Evolutionary conservation across 352 stramenopile species (phyloP).

Genomic region (Albugo candida): DNA sequence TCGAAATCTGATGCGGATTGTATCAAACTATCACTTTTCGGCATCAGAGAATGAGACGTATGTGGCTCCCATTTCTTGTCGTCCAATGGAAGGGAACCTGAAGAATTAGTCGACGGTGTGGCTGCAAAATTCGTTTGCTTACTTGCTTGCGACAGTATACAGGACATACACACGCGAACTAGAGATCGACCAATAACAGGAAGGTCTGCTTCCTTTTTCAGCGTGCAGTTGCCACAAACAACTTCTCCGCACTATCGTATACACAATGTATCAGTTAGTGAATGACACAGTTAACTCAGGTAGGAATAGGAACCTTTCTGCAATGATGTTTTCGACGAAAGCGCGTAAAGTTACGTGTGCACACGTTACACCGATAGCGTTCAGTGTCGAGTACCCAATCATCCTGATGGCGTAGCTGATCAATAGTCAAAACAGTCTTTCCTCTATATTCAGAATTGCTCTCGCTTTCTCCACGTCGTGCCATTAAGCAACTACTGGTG

Average conservation of each 20-base stretch:
- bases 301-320: conserved; percentile 1
- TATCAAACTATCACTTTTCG: conserved; percentile 54
- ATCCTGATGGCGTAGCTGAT: conserved; percentile 5
- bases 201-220: conserved; percentile 7
- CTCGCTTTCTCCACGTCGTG: too few species aligned
- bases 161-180: conserved; percentile 8
- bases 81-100: conserved; percentile 1
- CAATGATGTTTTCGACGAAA: conserved; percentile 11
- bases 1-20: conserved; percentile 64
- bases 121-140: conserved; percentile 7
- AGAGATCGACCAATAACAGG: conserved; percentile 4
- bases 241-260: conserved; percentile 8
- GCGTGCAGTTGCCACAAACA: conserved; percentile 9
- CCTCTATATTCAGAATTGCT: too few species aligned
- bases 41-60: conserved; percentile 63
- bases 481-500: too few species aligned
- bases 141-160: conserved; percentile 5
- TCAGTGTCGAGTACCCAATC: conserved; percentile 5
- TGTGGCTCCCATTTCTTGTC: conserved; percentile 50
- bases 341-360: conserved; percentile 4
- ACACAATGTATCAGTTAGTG: background rate
- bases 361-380: conserved; percentile 5
- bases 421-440: conserved; percentile 1
- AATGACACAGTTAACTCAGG: background rate
- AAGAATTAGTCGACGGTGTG: conserved; percentile 18